These are phyloP conservation scores for Botrytis fabae DNA, from an alignment of 2,329 filamentous ascomycete species.

Conservation along the genomic window DNA sequence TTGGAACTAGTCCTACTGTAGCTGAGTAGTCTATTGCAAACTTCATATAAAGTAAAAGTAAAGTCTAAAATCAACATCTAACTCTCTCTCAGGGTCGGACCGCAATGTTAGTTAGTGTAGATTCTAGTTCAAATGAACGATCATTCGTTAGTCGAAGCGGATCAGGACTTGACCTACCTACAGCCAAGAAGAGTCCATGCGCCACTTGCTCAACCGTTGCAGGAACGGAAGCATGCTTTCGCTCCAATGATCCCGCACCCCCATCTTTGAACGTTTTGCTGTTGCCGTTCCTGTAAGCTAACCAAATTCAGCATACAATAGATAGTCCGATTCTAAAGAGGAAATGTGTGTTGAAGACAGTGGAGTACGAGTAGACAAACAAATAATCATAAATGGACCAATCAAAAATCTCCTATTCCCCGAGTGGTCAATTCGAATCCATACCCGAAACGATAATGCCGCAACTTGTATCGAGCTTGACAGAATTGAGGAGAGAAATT, in stretches of 20 bases:
- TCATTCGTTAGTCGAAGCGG: background rate
- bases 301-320: too few relatives aligned
- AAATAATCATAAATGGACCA: background rate
- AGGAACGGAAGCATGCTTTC: background rate
- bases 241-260: background rate
- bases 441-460: background rate
- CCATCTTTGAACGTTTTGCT: background rate
- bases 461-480: background rate
- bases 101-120: background rate
- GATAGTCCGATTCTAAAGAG: background rate
- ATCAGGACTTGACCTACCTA: background rate
- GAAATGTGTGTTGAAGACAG: background rate
- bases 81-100: background rate
- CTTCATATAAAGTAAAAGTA: background rate
- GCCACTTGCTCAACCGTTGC: background rate
- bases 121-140: background rate
- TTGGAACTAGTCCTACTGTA: too few relatives aligned
- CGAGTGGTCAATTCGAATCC: background rate
- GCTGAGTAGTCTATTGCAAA: background rate
- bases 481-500: background rate
- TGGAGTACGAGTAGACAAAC: background rate
- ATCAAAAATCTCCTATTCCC: background rate
- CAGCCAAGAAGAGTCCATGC: background rate
- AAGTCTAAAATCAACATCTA: background rate
- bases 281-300: background rate